phyloP scores from a whole-genome alignment of 306 rosid genomes.

The Trifolium dubium region DNA sequence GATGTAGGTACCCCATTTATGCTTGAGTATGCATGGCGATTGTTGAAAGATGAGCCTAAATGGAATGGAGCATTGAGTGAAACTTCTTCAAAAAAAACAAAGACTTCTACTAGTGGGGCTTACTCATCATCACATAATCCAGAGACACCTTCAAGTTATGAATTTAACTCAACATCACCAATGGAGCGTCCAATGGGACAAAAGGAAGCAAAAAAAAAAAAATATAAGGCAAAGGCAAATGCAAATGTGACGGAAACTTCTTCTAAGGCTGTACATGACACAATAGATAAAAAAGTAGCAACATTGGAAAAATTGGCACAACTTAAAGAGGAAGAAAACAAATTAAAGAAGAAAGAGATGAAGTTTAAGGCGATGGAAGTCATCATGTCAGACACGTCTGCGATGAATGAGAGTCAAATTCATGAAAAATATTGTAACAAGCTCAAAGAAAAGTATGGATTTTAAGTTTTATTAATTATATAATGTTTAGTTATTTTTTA shows the following conservation, averaged over 20 bases:
- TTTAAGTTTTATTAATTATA: no score
- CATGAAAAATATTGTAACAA: no score
- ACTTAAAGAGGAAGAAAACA: not conserved
- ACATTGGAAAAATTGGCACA: not conserved
- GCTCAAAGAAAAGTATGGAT: no score
- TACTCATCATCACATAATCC: not conserved
- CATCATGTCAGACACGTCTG: not conserved
- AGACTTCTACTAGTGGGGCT: not conserved
- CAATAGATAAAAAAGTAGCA: not conserved
- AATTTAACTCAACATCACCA: not conserved
- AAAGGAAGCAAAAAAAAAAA: not conserved
- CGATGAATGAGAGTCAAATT: not conserved
- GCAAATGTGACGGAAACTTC: not conserved
- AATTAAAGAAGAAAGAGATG: not conserved
- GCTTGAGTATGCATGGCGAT: no score
- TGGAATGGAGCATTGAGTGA: not conserved
- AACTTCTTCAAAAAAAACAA: not conserved
- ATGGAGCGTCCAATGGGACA: not conserved
- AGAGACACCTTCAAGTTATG: not conserved
- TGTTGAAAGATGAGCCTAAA: no score
- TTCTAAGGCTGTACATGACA: not conserved
- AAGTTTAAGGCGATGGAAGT: not conserved
- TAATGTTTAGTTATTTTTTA: no score
- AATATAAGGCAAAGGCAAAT: not conserved
- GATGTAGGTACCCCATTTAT: no score